These are phyloP conservation scores for Trichophyton verrucosum DNA, from an alignment of 2,329 filamentous ascomycete genomes.

Conservation along the genomic window DNA sequence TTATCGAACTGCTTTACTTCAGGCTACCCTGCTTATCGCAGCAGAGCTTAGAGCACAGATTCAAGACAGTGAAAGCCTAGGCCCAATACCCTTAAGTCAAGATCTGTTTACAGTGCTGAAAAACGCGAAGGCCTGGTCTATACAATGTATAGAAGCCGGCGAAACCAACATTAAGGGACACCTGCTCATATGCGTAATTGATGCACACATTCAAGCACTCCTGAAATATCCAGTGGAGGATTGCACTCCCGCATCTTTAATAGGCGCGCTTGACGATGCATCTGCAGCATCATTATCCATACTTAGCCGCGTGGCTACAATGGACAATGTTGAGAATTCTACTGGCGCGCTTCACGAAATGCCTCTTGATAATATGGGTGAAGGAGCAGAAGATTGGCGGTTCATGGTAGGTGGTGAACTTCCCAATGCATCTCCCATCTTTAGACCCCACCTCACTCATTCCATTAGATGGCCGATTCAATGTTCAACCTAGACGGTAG, in stretches of 20 bases:
- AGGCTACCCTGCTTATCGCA: constrained; percentile 17
- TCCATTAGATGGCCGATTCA: background rate
- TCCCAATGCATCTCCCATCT: background rate
- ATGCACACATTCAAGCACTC: constrained; percentile 34
- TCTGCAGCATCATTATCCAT: background rate
- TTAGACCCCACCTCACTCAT: too few relatives aligned
- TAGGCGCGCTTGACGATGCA: background rate
- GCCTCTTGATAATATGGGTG: background rate
- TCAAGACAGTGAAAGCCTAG: constrained; percentile 19
- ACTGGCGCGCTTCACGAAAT: background rate
- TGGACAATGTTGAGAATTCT: background rate
- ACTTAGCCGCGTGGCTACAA: background rate
- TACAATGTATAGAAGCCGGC: constrained; percentile 34
- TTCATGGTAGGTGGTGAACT: background rate
- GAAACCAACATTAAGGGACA: constrained; percentile 47
- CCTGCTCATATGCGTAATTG: constrained; percentile 31
- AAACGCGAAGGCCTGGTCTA: constrained; percentile 31
- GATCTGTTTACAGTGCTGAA: constrained; percentile 25
- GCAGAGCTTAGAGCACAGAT: constrained; percentile 20
- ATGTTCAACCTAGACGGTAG: background rate
- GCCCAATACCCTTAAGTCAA: constrained; percentile 17
- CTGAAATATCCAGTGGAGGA: constrained; percentile 25
- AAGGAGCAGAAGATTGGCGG: background rate
- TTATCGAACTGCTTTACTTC: constrained; percentile 14
- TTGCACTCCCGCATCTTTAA: constrained; percentile 19